These are phyloP conservation scores for Ettlia oleoabundans DNA, from an alignment of 139 green algal genomes.

Conservation along the genomic window DNA sequence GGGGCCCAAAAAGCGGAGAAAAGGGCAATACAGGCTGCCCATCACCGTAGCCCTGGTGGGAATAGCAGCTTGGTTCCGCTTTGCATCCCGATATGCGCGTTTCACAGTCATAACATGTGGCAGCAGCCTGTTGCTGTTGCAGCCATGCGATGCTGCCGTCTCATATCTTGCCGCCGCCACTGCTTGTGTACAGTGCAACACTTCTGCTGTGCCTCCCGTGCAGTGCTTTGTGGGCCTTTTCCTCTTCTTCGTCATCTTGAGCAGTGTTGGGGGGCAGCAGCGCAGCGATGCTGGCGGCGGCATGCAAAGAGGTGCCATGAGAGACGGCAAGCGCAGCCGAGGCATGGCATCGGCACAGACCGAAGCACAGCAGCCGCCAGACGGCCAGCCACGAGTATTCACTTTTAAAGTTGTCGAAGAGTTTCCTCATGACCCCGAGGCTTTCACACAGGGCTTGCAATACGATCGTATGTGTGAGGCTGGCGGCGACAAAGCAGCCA, in stretches of 20 bases:
- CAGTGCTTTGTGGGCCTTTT: slow-evolving; percentile 39
- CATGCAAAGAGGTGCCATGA: not conserved
- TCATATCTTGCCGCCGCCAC: not conserved
- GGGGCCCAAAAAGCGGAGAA: not conserved
- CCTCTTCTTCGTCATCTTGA: slow-evolving; percentile 38
- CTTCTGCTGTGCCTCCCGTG: not conserved
- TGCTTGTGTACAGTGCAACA: no score
- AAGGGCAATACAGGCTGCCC: slow-evolving; percentile 3
- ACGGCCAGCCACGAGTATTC: slow-evolving; percentile 37
- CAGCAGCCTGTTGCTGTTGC: no score
- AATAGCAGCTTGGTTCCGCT: no score
- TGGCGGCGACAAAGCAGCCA: not conserved
- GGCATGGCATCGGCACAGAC: not conserved
- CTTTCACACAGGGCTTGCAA: slow-evolving; percentile 89
- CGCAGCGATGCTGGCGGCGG: not conserved
- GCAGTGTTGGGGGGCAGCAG: not conserved
- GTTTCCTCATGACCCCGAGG: slow-evolving; percentile 74
- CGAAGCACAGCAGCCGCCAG: not conserved
- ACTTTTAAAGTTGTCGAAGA: slow-evolving; percentile 65
- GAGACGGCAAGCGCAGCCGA: no score
- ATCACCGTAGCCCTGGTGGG: slow-evolving; percentile 8
- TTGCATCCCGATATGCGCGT: no score
- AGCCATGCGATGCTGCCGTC: not conserved
- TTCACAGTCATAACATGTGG: no score
- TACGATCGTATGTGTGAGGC: slow-evolving; percentile 65